A percentile compares a stretch with the other conserved stretches of the same genome.
These are phyloP conservation scores for Lonicera japonica DNA, from an alignment of 129 eudicot species.

Conservation along the genomic window DNA sequence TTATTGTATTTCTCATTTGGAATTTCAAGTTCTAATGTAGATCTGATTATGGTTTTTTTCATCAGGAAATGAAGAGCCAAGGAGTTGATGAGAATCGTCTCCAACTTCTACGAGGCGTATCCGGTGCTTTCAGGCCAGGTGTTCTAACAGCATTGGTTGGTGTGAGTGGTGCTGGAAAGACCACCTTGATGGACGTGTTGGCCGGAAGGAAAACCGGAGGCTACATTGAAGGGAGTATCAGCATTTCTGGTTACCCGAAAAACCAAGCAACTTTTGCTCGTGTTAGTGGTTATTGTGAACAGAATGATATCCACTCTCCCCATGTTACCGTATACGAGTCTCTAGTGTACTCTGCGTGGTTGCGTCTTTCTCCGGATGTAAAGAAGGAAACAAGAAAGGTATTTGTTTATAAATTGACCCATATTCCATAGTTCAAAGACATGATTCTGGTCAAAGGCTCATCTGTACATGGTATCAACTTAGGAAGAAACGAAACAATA, in stretches of 20 bases:
- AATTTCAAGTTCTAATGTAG: no score
- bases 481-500: no score
- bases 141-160: conserved; percentile 74
- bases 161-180: conserved; percentile 90
- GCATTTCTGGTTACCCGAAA: conserved; percentile 69
- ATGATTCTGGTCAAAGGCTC: no score
- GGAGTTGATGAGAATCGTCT: conserved; percentile 58
- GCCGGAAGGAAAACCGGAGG: conserved; percentile 82
- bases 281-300: conserved; percentile 80
- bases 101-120: conserved; percentile 61
- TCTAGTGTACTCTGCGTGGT: conserved; percentile 61
- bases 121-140: conserved; percentile 86
- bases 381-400: conserved; percentile 43
- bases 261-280: conserved; percentile 84
- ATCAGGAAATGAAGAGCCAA: conserved; percentile 74
- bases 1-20: no score
- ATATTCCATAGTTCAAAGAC: neutral
- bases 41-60: neutral
- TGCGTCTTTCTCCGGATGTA: conserved; percentile 59
- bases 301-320: conserved; percentile 82
- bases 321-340: conserved; percentile 73
- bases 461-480: no score
- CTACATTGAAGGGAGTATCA: conserved; percentile 59
- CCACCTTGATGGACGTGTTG: conserved; percentile 79
- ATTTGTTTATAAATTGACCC: neutral